Percentiles rank a stretch among this genome's conserved stretches.
Conservation (phyloP, 805 yeast species). For the Nakazawaea wyomingensis region DNA sequence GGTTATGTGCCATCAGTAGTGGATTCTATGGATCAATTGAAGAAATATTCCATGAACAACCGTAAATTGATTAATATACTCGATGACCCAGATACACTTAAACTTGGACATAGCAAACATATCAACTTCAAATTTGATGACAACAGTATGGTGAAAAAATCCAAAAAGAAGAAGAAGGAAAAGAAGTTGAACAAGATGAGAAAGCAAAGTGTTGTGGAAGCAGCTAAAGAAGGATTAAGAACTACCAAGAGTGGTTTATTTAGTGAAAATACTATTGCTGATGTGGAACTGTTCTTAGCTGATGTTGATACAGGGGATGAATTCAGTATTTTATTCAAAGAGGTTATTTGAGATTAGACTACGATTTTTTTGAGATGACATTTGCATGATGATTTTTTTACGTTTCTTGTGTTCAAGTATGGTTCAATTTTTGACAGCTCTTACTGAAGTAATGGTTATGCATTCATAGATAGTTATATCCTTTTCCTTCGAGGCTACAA, state of each 20-base stretch:
- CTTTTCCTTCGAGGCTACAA: too few relatives aligned
- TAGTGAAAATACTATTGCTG: slow-evolving; percentile 67
- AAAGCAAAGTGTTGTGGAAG: slow-evolving; percentile 66
- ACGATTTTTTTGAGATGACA: slow-evolving; percentile 1
- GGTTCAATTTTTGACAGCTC: too few relatives aligned
- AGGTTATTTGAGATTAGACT: slow-evolving; percentile 8
- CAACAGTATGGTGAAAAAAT: slow-evolving; percentile 19
- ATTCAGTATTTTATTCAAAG: slow-evolving; percentile 30
- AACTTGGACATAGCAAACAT: background rate
- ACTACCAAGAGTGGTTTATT: slow-evolving; percentile 73
- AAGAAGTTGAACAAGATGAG: slow-evolving; percentile 36
- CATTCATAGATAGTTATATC: too few relatives aligned
- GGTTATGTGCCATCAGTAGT: slow-evolving; percentile 32
- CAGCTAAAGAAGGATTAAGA: slow-evolving; percentile 69
- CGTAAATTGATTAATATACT: slow-evolving; percentile 2
- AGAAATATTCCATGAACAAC: slow-evolving; percentile 1
- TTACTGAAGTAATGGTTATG: too few relatives aligned
- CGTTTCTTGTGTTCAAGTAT: too few relatives aligned
- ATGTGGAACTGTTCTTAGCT: slow-evolving; percentile 64
- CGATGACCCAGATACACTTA: background rate
- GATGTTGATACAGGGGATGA: slow-evolving; percentile 43
- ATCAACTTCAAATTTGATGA: slow-evolving; percentile 3
- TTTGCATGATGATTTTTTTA: too few relatives aligned
- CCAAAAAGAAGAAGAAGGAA: slow-evolving; percentile 27
- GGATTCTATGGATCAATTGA: slow-evolving; percentile 9